Percentiles rank a stretch among this genome's conserved stretches.
These are phyloP conservation scores for Eucalyptus urophylla DNA, from an alignment of 345 rosid genomes.

Conservation along the genomic window DNA sequence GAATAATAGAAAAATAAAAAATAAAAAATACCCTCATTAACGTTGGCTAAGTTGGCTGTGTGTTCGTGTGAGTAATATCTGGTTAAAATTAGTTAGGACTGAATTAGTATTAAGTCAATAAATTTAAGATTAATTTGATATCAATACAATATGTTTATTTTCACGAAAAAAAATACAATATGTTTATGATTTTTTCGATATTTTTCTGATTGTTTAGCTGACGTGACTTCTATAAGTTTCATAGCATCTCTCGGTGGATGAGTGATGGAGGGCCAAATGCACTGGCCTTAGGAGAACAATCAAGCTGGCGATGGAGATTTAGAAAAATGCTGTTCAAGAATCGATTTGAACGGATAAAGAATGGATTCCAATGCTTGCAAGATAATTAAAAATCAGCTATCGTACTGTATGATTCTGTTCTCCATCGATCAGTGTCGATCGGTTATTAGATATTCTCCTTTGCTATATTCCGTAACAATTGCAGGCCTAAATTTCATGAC, in stretches of 20 bases:
- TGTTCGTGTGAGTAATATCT: fast-evolving
- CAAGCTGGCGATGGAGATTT: neutral
- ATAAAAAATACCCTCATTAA: fast-evolving
- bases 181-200: no score
- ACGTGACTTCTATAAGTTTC: neutral
- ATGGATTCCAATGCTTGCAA: neutral
- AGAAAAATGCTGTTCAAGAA: neutral
- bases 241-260: neutral
- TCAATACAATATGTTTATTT: fast-evolving
- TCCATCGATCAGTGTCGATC: neutral
- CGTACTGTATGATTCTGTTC: neutral
- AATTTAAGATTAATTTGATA: fast-evolving
- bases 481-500: neutral
- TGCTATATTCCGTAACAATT: no score
- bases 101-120: no score
- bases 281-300: neutral
- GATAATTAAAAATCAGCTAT: neutral
- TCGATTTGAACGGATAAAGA: neutral
- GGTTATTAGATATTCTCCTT: neutral
- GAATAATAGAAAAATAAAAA: no score
- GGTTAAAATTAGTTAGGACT: fast-evolving
- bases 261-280: neutral
- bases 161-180: no score
- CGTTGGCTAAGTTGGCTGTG: fast-evolving
- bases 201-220: fast-evolving